These are phyloP conservation scores for Ganoderma sp. DNA, from an alignment of 1,284 basidiomycete species.

Conservation along the genomic window DNA sequence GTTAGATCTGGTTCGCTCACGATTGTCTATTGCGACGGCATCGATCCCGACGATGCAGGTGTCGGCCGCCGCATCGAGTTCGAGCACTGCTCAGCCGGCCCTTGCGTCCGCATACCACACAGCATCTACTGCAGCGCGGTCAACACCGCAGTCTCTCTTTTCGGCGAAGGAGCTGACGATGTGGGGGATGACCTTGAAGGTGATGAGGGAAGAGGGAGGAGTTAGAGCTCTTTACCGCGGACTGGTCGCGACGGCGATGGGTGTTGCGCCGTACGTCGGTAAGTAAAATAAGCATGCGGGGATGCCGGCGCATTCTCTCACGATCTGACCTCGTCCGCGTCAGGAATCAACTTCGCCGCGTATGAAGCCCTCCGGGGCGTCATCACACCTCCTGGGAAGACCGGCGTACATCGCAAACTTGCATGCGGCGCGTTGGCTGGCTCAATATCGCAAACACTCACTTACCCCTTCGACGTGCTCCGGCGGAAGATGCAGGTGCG, in stretches of 20 bases:
- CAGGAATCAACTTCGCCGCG: conserved; percentile 83
- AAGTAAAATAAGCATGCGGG: conserved; percentile 19
- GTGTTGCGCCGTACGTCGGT: conserved; percentile 90
- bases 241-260: conserved; percentile 85
- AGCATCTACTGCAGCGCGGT: conserved; percentile 44
- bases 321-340: conserved; percentile 13
- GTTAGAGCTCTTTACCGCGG: conserved; percentile 88
- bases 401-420: conserved; percentile 65
- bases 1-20: conserved; percentile 90
- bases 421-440: conserved; percentile 80
- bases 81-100: conserved; percentile 41
- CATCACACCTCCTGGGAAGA: conserved; percentile 80
- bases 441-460: conserved; percentile 89
- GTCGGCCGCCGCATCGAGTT: conserved; percentile 29
- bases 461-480: conserved; percentile 95
- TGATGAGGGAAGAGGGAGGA: conserved; percentile 91
- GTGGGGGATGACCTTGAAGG: conserved; percentile 87
- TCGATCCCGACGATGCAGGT: conserved; percentile 54
- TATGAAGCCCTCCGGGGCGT: conserved; percentile 77
- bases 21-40: conserved; percentile 90
- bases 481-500: conserved; percentile 95
- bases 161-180: conserved; percentile 72
- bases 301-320: conserved; percentile 14
- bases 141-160: conserved; percentile 44
- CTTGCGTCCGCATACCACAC: conserved; percentile 62